Percentiles rank a stretch among this genome's conserved stretches.
phyloP scores from a whole-genome alignment of 495 filamentous ascomycete genomes.

The Podospora didyma region DNA sequence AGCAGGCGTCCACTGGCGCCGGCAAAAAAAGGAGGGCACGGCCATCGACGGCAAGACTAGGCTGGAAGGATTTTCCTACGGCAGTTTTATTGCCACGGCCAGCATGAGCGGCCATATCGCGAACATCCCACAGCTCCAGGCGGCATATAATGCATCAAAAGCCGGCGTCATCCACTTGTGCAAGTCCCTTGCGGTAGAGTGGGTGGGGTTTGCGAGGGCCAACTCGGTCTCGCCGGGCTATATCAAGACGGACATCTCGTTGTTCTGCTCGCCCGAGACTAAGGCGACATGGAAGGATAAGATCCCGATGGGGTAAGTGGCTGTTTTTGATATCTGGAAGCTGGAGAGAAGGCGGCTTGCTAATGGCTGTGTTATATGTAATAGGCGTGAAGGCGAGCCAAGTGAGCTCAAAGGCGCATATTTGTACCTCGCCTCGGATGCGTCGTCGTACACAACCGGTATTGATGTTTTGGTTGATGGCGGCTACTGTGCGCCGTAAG shows the following conservation, averaged over 20 bases:
- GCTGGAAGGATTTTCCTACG: constrained; percentile 61
- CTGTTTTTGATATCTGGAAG: not conserved
- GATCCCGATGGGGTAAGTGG: constrained; percentile 72
- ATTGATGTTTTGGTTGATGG: constrained; percentile 75
- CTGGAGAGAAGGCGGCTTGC: not conserved
- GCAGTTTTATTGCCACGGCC: constrained; percentile 75
- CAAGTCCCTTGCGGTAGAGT: constrained; percentile 80
- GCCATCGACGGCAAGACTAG: constrained; percentile 58
- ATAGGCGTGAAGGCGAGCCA: constrained; percentile 62
- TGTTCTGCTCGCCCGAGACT: constrained; percentile 64
- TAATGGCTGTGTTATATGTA: not conserved
- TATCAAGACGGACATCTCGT: constrained; percentile 78
- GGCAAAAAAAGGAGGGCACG: constrained; percentile 60
- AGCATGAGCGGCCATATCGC: constrained; percentile 83
- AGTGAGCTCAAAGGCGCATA: constrained; percentile 85
- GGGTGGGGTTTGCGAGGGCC: constrained; percentile 77
- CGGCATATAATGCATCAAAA: constrained; percentile 86
- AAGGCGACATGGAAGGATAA: constrained; percentile 75
- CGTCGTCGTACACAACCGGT: constrained; percentile 80
- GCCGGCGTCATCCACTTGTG: constrained; percentile 81
- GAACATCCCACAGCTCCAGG: constrained; percentile 83
- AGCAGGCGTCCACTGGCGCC: constrained; percentile 63
- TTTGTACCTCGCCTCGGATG: constrained; percentile 83
- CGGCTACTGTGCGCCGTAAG: constrained; percentile 46
- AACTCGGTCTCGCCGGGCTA: constrained; percentile 86